Evolutionary conservation across 768 basidiomycete genomes (phyloP).

Genomic region (Rhodotorula sphaerocarpa): DNA sequence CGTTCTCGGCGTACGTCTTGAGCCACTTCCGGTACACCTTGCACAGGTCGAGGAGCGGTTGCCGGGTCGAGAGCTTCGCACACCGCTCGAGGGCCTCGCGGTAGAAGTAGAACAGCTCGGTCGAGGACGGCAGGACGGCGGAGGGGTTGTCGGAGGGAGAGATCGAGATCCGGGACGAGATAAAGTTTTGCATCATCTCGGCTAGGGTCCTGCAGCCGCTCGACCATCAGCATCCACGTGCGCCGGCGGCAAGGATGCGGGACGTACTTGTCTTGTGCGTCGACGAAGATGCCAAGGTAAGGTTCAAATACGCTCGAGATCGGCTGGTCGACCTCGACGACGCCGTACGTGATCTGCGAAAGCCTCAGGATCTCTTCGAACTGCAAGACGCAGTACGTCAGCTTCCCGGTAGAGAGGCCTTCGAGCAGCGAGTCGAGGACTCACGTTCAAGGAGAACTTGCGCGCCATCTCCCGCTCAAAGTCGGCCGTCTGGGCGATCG

Average conservation of each 20-base stretch:
- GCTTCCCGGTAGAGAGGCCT: too few relatives aligned
- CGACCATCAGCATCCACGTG: background rate
- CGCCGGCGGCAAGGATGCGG: too few relatives aligned
- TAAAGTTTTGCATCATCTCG: slow-evolving; percentile 81
- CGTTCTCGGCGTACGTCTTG: slow-evolving; percentile 92
- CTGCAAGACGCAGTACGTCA: slow-evolving; percentile 12
- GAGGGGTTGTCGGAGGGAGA: slow-evolving; percentile 38
- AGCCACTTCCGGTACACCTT: slow-evolving; percentile 88
- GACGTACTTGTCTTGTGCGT: slow-evolving; percentile 84
- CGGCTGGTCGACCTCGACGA: slow-evolving; percentile 43
- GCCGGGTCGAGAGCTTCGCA: slow-evolving; percentile 75
- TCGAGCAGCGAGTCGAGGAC: slow-evolving; percentile 6
- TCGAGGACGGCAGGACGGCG: slow-evolving; percentile 80
- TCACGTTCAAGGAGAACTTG: slow-evolving; percentile 65
- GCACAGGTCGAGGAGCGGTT: slow-evolving; percentile 71
- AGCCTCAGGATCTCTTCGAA: slow-evolving; percentile 38
- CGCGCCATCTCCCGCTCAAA: slow-evolving; percentile 74
- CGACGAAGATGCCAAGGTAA: slow-evolving; percentile 85
- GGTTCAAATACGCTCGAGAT: slow-evolving; percentile 88
- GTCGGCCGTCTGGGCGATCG: slow-evolving; percentile 74
- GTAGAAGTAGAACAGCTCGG: slow-evolving; percentile 95
- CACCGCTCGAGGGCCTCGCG: slow-evolving; percentile 91
- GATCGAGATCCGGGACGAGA: slow-evolving; percentile 42
- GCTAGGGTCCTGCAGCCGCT: slow-evolving; percentile 58
- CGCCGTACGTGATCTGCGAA: slow-evolving; percentile 30